Evolutionary conservation across 495 filamentous ascomycete species (phyloP).

Genomic region (Delitschia confertaspora): DNA sequence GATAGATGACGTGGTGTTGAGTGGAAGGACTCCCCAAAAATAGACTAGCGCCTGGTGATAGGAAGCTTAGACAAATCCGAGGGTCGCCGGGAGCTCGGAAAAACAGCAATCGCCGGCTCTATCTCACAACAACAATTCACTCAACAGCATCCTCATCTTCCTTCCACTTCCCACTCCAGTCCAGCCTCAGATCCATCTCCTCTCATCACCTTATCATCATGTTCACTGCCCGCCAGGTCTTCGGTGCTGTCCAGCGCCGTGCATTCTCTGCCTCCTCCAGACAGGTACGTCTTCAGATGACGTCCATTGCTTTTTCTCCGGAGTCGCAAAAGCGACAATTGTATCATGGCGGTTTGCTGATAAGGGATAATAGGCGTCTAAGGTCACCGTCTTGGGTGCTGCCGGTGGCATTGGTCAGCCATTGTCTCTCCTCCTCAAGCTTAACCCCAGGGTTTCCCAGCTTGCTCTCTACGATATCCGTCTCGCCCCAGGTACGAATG

Average conservation of each 20-base stretch:
- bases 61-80: neutral
- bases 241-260: conserved; percentile 68
- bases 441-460: conserved; percentile 86
- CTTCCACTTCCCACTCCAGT: conserved; percentile 5
- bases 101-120: neutral
- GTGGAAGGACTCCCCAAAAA: neutral
- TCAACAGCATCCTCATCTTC: too few species aligned
- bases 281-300: conserved; percentile 55
- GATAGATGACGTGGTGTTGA: neutral
- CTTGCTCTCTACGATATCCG: conserved; percentile 97
- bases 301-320: conserved; percentile 23
- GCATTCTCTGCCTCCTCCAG: conserved; percentile 88
- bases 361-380: conserved; percentile 60
- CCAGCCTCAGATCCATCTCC: conserved; percentile 17
- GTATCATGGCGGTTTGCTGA: too few species aligned
- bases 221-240: conserved; percentile 67
- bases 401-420: conserved; percentile 97
- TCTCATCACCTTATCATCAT: conserved; percentile 44
- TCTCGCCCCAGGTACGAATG: conserved; percentile 78
- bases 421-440: conserved; percentile 92
- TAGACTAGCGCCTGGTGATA: neutral
- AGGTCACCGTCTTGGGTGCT: conserved; percentile 93
- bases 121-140: neutral
- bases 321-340: too few species aligned
- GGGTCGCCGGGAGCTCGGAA: neutral